Percentiles rank a stretch among this genome's conserved stretches.
phyloP scores from a whole-genome alignment of 306 rosid genomes.

The Dalbergia cochinchinensis region DNA sequence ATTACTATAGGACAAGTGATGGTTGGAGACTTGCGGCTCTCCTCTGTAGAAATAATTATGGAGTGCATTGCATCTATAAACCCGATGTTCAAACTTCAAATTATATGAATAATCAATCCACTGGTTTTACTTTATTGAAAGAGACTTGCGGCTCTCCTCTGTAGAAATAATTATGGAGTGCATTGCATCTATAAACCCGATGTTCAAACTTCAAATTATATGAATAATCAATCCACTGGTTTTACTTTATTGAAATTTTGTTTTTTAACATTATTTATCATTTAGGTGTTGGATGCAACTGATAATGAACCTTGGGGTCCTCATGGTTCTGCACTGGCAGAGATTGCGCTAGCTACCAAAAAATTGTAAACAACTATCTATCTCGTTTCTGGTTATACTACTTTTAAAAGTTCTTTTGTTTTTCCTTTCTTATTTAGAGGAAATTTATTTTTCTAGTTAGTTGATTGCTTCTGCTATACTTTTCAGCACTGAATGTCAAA shows the following conservation, averaged over 20 bases:
- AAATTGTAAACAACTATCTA: conserved; percentile 68
- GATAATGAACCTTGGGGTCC: conserved; percentile 99
- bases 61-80: neutral
- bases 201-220: neutral
- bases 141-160: conserved; percentile 8
- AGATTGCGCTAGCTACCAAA: conserved; percentile 94
- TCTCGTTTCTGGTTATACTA: conserved; percentile 16
- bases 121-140: conserved; percentile 14
- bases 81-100: neutral
- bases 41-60: neutral
- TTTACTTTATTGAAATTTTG: conserved; percentile 21
- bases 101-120: neutral
- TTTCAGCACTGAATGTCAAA: conserved; percentile 94
- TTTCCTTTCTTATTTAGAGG: conserved; percentile 25
- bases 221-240: neutral
- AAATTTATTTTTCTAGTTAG: conserved; percentile 33
- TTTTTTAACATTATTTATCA: conserved; percentile 27
- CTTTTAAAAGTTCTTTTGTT: neutral
- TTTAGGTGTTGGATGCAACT: conserved; percentile 96
- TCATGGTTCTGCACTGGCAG: conserved; percentile 92
- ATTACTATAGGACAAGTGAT: neutral
- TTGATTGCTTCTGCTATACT: conserved; percentile 48
- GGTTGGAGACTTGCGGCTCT: neutral
- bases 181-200: neutral
- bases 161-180: neutral